phyloP scores from a whole-genome alignment of 805 yeast genomes.

The Starmera caribaea region DNA sequence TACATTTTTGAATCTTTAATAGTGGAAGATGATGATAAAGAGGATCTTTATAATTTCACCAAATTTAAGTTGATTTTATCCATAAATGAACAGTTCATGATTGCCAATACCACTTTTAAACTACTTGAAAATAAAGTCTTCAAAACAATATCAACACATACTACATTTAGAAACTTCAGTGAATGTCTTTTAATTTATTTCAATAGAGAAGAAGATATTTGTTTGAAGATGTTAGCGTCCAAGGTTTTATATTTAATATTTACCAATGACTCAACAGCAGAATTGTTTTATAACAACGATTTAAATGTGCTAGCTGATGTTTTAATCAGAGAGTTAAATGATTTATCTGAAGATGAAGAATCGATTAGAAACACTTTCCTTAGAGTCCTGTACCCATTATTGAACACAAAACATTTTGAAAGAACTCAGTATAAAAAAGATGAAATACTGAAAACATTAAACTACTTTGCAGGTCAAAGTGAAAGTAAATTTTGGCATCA shows the following conservation, averaged over 20 bases:
- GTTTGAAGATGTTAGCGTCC: slow-evolving; percentile 67
- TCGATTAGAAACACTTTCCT: slow-evolving; percentile 59
- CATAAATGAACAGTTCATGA: slow-evolving; percentile 83
- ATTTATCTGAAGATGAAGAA: slow-evolving; percentile 52
- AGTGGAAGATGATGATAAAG: slow-evolving; percentile 33
- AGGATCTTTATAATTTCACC: slow-evolving; percentile 52
- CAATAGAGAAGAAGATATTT: slow-evolving; percentile 65
- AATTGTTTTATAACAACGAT: slow-evolving; percentile 74
- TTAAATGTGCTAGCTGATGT: slow-evolving; percentile 78
- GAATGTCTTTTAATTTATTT: slow-evolving; percentile 66
- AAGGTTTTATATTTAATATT: slow-evolving; percentile 70
- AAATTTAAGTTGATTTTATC: slow-evolving; percentile 65
- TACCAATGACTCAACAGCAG: slow-evolving; percentile 48
- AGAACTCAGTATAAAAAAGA: slow-evolving; percentile 47
- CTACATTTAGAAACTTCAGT: slow-evolving; percentile 43
- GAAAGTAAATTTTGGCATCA: slow-evolving; percentile 24
- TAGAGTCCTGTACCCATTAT: slow-evolving; percentile 63
- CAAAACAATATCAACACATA: slow-evolving; percentile 35
- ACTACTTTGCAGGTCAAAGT: slow-evolving; percentile 29
- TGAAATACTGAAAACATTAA: slow-evolving; percentile 42
- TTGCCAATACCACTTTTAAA: slow-evolving; percentile 28
- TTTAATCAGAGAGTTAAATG: slow-evolving; percentile 66
- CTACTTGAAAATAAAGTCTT: slow-evolving; percentile 41
- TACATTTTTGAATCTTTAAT: slow-evolving; percentile 37
- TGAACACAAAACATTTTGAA: slow-evolving; percentile 54